phyloP scores from a whole-genome alignment of 2,329 filamentous ascomycete species.

The Fusarium marasasianum region DNA sequence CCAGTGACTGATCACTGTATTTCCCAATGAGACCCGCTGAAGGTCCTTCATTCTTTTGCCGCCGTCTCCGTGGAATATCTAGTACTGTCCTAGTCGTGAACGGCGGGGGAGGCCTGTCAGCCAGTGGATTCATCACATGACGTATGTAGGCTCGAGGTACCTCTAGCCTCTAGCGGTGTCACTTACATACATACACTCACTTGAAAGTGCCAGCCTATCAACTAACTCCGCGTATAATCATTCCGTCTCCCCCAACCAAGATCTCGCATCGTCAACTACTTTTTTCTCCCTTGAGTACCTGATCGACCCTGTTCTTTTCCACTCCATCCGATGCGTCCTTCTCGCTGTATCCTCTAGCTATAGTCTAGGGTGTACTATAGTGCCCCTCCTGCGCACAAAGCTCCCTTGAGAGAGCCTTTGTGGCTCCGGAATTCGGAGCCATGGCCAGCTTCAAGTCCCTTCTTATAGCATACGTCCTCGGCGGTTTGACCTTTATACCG shows the following conservation, averaged over 20 bases:
- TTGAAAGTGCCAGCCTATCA: slow-evolving; percentile 28
- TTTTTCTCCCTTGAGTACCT: slow-evolving; percentile 11
- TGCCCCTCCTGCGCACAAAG: slow-evolving; percentile 29
- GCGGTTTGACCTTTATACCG: slow-evolving; percentile 88
- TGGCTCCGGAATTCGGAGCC: slow-evolving; percentile 38
- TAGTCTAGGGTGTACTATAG: slow-evolving; percentile 27
- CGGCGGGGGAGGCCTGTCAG: slow-evolving; percentile 19
- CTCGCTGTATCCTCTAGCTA: slow-evolving; percentile 18
- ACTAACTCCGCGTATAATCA: slow-evolving; percentile 34
- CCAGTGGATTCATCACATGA: slow-evolving; percentile 41
- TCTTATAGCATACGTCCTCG: slow-evolving; percentile 81
- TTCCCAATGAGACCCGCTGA: neutral
- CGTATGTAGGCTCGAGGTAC: slow-evolving; percentile 15
- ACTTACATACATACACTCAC: slow-evolving; percentile 36
- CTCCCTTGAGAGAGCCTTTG: slow-evolving; percentile 28
- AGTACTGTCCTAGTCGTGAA: neutral
- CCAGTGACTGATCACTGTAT: neutral
- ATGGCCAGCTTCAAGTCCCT: slow-evolving; percentile 67
- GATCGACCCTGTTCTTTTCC: neutral
- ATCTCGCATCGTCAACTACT: slow-evolving; percentile 18
- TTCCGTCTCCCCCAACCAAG: slow-evolving; percentile 27
- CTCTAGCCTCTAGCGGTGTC: slow-evolving; percentile 30
- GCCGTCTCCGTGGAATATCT: neutral
- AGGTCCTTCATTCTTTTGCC: neutral
- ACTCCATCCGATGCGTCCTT: slow-evolving; percentile 26